Conservation (phyloP, 2,329 filamentous ascomycete species). For the Colletotrichum sp. region DNA sequence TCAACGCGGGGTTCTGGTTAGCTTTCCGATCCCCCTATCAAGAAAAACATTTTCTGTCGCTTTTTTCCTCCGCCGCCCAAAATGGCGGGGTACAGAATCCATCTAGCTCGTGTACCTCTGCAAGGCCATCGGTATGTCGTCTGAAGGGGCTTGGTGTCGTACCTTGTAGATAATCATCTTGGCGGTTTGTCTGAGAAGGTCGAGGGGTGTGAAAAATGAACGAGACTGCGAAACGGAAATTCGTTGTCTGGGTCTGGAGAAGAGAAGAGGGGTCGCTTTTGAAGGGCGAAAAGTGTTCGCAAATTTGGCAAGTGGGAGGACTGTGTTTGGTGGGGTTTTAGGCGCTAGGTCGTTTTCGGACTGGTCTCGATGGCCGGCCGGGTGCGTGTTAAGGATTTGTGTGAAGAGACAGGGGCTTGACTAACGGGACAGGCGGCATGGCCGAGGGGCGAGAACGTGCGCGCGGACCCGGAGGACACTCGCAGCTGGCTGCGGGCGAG, state of each 20-base stretch:
- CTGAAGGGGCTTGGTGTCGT: constrained; percentile 27
- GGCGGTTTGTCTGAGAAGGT: constrained; percentile 43
- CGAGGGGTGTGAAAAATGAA: constrained; percentile 32
- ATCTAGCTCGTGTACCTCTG: not conserved
- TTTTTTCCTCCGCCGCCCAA: not conserved
- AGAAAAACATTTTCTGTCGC: not conserved
- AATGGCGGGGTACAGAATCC: constrained; percentile 12
- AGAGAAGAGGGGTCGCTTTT: constrained; percentile 19
- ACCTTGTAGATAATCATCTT: constrained; percentile 81
- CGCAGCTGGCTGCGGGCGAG: not conserved
- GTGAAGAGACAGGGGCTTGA: not conserved
- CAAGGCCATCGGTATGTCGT: not conserved
- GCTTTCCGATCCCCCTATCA: not conserved
- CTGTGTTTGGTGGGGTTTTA: constrained; percentile 25
- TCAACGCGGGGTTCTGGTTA: constrained; percentile 30
- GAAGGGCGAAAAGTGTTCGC: constrained; percentile 23
- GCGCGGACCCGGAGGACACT: not conserved
- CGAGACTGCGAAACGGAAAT: constrained; percentile 23
- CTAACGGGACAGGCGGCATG: not conserved
- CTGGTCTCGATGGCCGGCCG: not conserved
- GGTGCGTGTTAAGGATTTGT: not conserved
- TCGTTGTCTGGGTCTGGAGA: constrained; percentile 19
- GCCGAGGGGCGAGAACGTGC: constrained; percentile 14
- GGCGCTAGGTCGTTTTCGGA: constrained; percentile 14
- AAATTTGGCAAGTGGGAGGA: constrained; percentile 26